phyloP scores from a whole-genome alignment of 208 protist genomes.

The Leishmania tarentolae region DNA sequence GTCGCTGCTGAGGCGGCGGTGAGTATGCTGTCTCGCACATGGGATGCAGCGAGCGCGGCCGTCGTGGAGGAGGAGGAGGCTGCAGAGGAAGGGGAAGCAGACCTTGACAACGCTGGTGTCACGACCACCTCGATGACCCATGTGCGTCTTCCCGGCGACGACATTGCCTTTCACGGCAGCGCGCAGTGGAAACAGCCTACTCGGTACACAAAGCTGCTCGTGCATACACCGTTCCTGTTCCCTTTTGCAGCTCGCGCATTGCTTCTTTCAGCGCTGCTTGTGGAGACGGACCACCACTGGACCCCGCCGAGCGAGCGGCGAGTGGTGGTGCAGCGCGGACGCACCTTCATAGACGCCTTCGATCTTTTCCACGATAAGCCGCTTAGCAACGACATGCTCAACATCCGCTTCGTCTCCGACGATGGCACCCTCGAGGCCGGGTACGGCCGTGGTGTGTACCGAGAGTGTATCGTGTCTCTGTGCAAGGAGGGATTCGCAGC shows the following conservation, averaged over 20 bases:
- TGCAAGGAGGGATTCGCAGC: slow-evolving; percentile 82
- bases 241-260: slow-evolving; percentile 71
- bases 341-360: slow-evolving; percentile 86
- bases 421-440: slow-evolving; percentile 73
- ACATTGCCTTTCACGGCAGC: slow-evolving; percentile 47
- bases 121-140: slow-evolving; percentile 2
- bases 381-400: slow-evolving; percentile 48
- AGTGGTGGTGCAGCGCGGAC: slow-evolving; percentile 56
- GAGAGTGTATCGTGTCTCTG: slow-evolving; percentile 86
- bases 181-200: slow-evolving; percentile 43
- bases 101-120: neutral
- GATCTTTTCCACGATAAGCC: slow-evolving; percentile 54
- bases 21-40: slow-evolving; percentile 18
- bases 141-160: slow-evolving; percentile 37
- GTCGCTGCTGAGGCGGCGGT: slow-evolving; percentile 24
- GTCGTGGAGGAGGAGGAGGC: slow-evolving; percentile 31
- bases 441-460: slow-evolving; percentile 93
- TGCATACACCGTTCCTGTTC: slow-evolving; percentile 71
- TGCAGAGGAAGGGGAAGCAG: slow-evolving; percentile 10
- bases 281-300: slow-evolving; percentile 30
- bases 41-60: slow-evolving; percentile 32
- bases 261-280: slow-evolving; percentile 64
- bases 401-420: slow-evolving; percentile 61
- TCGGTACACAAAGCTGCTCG: slow-evolving; percentile 67
- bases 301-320: slow-evolving; percentile 18